Evolutionary conservation across 139 green algal species (phyloP).

Genomic region (Chlorella sp.): DNA sequence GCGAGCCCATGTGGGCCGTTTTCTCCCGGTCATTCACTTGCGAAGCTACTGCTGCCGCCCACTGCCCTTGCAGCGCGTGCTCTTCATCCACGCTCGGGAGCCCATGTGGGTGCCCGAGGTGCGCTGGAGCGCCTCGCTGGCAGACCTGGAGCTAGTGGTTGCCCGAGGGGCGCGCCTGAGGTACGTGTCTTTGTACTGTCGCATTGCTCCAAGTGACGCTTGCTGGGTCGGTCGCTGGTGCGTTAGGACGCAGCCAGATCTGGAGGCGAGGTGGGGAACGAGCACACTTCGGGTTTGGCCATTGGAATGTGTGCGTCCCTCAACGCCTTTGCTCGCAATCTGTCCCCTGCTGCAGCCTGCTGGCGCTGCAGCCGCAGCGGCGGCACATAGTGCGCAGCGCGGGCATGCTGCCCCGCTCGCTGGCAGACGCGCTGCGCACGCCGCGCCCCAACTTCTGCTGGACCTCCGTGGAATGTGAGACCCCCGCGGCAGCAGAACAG

Average conservation of each 20-base stretch:
- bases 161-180: neutral
- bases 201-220: no score
- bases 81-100: slow-evolving; percentile 32
- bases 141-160: slow-evolving; percentile 14
- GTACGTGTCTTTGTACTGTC: no score
- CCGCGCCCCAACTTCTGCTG: slow-evolving; percentile 21
- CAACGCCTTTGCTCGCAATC: neutral
- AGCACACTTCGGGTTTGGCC: no score
- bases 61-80: slow-evolving; percentile 7
- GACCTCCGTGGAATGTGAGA: neutral
- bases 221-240: no score
- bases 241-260: no score
- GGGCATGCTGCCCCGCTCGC: neutral
- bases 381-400: slow-evolving; percentile 20
- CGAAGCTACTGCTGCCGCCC: neutral
- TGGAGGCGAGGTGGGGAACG: no score
- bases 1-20: no score
- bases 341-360: slow-evolving; percentile 5
- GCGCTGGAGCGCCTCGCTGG: slow-evolving; percentile 18
- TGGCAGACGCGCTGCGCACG: slow-evolving; percentile 4
- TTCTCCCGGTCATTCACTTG: no score
- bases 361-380: slow-evolving; percentile 30
- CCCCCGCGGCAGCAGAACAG: neutral
- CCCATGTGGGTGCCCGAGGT: slow-evolving; percentile 16
- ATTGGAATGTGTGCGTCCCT: no score